Evolutionary conservation across 2,329 filamentous ascomycete species (phyloP).

Genomic region (Zasmidium citrigriseum): DNA sequence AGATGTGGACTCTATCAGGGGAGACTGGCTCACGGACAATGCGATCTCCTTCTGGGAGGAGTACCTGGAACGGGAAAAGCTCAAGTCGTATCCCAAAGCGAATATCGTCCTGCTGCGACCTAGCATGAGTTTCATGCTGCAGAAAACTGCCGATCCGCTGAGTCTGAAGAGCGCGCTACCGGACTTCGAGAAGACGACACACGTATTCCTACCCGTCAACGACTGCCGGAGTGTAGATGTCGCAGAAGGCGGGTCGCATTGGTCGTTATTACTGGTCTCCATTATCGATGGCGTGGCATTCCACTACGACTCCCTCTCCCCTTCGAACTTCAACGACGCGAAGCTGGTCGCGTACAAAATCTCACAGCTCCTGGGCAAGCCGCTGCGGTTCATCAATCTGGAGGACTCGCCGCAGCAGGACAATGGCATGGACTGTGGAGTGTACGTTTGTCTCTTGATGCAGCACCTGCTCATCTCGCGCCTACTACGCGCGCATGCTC

Average conservation of each 20-base stretch:
- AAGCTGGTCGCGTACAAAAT: constrained; percentile 69
- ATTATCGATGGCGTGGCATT: constrained; percentile 89
- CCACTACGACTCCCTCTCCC: constrained; percentile 88
- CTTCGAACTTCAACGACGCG: constrained; percentile 75
- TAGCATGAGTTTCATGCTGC: constrained; percentile 88
- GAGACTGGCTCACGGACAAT: constrained; percentile 97
- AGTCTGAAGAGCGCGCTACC: constrained; percentile 70
- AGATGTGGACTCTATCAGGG: constrained; percentile 82
- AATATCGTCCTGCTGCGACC: constrained; percentile 89
- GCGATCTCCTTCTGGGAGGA: constrained; percentile 99
- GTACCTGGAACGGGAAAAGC: constrained; percentile 86
- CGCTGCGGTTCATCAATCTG: constrained; percentile 75
- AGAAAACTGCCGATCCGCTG: constrained; percentile 65
- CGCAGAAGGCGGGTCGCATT: constrained; percentile 90
- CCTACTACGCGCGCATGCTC: constrained; percentile 74
- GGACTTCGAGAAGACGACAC: constrained; percentile 76
- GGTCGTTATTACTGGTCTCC: constrained; percentile 88
- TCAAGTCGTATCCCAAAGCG: constrained; percentile 76
- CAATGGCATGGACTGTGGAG: constrained; percentile 90
- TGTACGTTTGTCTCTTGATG: constrained; percentile 96
- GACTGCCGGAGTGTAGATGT: constrained; percentile 74
- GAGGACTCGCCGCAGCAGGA: constrained; percentile 87
- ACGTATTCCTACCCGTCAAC: constrained; percentile 95
- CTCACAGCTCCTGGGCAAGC: constrained; percentile 64
- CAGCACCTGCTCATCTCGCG: constrained; percentile 85